A percentile compares a stretch with the other conserved stretches of the same genome.
phyloP scores from a whole-genome alignment of 2,329 filamentous ascomycete species.

The Cercospora sp. region DNA sequence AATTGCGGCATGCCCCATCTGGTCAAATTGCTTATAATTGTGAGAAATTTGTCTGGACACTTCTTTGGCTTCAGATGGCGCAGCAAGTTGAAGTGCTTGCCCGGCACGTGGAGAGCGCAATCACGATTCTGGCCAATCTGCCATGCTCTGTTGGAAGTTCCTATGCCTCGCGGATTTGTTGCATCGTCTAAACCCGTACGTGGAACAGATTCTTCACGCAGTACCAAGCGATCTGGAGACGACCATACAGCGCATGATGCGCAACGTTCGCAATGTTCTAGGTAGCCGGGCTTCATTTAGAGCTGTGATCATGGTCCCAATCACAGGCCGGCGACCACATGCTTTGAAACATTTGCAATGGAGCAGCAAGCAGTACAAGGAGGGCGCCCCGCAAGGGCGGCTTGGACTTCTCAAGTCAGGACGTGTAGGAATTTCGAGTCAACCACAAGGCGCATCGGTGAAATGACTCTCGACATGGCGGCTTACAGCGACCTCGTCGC shows the following conservation, averaged over 20 bases:
- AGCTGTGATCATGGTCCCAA: background rate
- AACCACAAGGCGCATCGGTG: conserved; percentile 8
- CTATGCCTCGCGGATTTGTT: background rate
- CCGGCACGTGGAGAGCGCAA: background rate
- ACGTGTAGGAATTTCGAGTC: background rate
- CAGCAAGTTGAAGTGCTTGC: background rate
- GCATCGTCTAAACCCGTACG: background rate
- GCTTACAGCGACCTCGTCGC: conserved; percentile 67
- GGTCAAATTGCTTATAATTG: background rate
- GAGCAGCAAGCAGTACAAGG: background rate
- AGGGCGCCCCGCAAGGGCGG: background rate
- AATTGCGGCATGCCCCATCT: background rate
- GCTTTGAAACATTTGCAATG: background rate
- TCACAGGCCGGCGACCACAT: background rate
- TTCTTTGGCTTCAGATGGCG: background rate
- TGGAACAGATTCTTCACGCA: background rate
- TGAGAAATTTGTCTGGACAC: background rate
- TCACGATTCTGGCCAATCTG: background rate
- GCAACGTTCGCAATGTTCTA: background rate
- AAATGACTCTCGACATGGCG: conserved; percentile 67
- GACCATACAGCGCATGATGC: background rate
- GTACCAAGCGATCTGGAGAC: background rate
- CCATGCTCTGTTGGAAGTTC: background rate
- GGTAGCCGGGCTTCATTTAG: background rate
- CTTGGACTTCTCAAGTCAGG: background rate